Evolutionary conservation across 2,329 filamentous ascomycete species (phyloP).

Genomic region (Fusarium multiceps): DNA sequence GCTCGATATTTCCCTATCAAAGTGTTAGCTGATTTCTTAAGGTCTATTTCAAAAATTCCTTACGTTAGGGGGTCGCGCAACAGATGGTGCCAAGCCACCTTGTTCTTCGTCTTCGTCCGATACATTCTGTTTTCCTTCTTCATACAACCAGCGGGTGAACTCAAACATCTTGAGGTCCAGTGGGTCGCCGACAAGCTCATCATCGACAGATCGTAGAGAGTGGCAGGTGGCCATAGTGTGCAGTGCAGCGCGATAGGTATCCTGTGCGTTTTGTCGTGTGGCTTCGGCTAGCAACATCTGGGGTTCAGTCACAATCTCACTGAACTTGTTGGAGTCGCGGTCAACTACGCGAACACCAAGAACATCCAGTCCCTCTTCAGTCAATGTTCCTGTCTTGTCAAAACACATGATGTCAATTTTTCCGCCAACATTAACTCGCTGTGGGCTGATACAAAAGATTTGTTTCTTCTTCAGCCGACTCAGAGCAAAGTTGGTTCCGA

Average conservation of each 20-base stretch:
- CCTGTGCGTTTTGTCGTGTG: constrained; percentile 45
- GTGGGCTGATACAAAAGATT: constrained; percentile 98
- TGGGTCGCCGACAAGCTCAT: constrained; percentile 90
- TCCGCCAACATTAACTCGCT: constrained; percentile 94
- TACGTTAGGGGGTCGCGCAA: constrained; percentile 80
- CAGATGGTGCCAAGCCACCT: constrained; percentile 82
- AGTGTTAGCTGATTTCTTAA: not conserved
- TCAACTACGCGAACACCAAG: constrained; percentile 86
- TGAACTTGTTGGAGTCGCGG: constrained; percentile 71
- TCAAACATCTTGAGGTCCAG: constrained; percentile 99
- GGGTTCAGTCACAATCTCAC: constrained; percentile 77
- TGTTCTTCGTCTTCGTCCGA: constrained; percentile 79
- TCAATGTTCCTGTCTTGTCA: constrained; percentile 98
- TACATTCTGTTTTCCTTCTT: constrained; percentile 81
- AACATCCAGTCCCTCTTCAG: constrained; percentile 94
- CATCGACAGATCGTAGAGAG: constrained; percentile 86
- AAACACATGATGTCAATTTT: constrained; percentile 98
- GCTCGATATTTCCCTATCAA: constrained; percentile 72
- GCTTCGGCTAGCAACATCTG: constrained; percentile 65
- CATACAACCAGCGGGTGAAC: constrained; percentile 91
- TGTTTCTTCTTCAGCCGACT: constrained; percentile 85
- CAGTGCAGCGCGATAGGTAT: constrained; percentile 70
- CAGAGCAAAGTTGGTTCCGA: constrained; percentile 95
- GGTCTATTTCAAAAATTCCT: constrained; percentile 54
- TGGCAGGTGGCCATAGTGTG: constrained; percentile 99